Evolutionary conservation across 371 early-diverging fungal genomes (phyloP).

Genomic region (Neoconidiobolus thromboides): DNA sequence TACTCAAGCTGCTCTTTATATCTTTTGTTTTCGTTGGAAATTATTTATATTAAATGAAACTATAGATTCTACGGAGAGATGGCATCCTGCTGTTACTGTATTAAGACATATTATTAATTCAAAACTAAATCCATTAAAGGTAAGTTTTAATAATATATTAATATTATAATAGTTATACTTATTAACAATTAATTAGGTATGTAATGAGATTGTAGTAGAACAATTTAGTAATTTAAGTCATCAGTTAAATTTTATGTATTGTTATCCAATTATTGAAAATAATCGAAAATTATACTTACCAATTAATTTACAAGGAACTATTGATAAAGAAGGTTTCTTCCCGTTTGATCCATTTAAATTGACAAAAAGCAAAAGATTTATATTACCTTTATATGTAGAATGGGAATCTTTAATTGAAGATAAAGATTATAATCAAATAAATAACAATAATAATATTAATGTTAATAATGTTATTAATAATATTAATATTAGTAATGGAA

Average conservation of each 20-base stretch:
- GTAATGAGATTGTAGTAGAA: constrained; percentile 52
- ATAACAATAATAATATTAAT: too few relatives aligned
- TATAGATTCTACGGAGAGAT: constrained; percentile 12
- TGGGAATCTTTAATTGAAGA: constrained; percentile 18
- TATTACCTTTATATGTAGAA: constrained; percentile 40
- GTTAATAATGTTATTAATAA: too few relatives aligned
- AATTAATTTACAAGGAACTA: constrained; percentile 5
- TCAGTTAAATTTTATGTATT: constrained; percentile 64
- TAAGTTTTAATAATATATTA: constrained; percentile 9
- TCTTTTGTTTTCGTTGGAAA: constrained; percentile 92
- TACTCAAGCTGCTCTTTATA: constrained; percentile 77
- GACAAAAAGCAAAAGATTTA: constrained; percentile 32
- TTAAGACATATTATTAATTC: constrained; percentile 64
- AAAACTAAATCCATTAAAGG: constrained; percentile 65
- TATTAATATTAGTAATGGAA: too few relatives aligned
- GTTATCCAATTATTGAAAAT: constrained; percentile 53
- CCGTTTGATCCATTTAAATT: constrained; percentile 88
- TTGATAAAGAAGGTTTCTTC: constrained; percentile 37
- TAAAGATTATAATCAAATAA: too few relatives aligned
- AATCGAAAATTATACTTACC: constrained; percentile 29
- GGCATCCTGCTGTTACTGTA: constrained; percentile 32
- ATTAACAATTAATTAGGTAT: constrained; percentile 21
- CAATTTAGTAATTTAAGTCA: constrained; percentile 71
- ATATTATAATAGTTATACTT: neutral
- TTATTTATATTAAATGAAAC: constrained; percentile 14